Base-by-base conservation (phyloP, 1,284 basidiomycete genomes). In the Ustilago shanxiensis region DNA sequence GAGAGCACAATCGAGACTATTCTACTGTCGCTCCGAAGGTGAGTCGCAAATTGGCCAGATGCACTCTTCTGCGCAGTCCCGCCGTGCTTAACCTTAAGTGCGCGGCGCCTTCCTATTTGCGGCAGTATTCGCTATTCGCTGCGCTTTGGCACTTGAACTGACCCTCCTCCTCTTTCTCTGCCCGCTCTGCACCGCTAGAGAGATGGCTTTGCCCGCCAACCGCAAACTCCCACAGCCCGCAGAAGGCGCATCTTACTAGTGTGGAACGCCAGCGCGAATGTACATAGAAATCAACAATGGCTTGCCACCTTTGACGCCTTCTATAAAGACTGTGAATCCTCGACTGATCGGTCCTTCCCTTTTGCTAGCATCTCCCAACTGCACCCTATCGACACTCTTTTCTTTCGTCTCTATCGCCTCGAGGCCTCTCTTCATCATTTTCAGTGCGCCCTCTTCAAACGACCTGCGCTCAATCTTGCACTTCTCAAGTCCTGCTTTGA, bases 191-290 rank as follows among this genome's bases (percentile, higher is more conserved):
- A 49, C 13, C 47, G 26, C 47, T 49, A 98, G 95, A 88, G 95
- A 97, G 86, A 98, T 99, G 96, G 95, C 92, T 1, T 90, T 92
- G 50, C 91, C 93, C 77, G 90, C 90, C 67, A 98, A 98, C 87
- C 90, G 95, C 82, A 99, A 98, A 88, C 90, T 96, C 50, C 93
- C 95, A 33, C 96, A 99, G 88, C 96, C 96, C 3, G 90, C 92
- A 24, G 96, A 99, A 87, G 95, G 95, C 29, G 73, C 81, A n/a
- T 65, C 72, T 28, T 85, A 83, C 68, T 78, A 62, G 54, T 35
- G 22, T 26, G n/a, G 28, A 11, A 3, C 8, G 18, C 60, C 26
- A 49, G 26, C 41, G 47, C 44, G 26, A 41, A 8, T 72, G 69
- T 66, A 66, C 60, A 72, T 72, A 66, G 69, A 72, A 28, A 20